Conservation (phyloP, 345 rosid genomes). For the Murraya koenigii region DNA sequence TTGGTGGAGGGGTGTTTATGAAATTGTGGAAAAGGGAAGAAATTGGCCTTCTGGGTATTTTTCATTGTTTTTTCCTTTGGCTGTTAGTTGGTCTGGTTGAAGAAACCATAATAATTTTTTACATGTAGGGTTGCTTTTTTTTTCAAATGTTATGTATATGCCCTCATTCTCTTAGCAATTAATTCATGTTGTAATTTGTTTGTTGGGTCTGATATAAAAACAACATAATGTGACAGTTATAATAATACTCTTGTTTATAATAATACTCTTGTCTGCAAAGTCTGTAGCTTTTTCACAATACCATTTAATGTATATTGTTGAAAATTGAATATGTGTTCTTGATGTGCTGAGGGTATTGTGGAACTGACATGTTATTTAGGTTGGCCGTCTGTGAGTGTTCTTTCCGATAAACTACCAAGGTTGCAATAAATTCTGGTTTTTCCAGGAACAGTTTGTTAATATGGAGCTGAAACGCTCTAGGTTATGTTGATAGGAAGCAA, state of each 20-base stretch:
- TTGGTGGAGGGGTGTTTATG: too few relatives aligned
- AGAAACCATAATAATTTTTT: background rate
- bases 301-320: background rate
- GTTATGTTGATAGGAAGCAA: background rate
- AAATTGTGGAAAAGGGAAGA: background rate
- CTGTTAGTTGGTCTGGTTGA: background rate
- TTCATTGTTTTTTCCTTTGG: background rate
- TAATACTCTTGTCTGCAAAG: background rate
- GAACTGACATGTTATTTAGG: background rate
- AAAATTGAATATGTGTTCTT: background rate
- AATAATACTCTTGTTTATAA: too few relatives aligned
- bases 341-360: background rate
- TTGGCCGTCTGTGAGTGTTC: background rate
- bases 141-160: background rate
- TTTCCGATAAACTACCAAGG: background rate
- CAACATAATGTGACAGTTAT: background rate
- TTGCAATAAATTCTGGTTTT: background rate
- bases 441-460: background rate
- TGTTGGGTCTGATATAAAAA: background rate
- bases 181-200: background rate
- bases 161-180: background rate
- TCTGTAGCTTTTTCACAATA: background rate
- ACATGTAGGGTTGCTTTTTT: background rate
- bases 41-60: background rate
- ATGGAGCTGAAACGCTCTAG: background rate